Evolutionary conservation across 768 basidiomycete genomes (phyloP), one percentile per base, ranked within the genome.

Genomic region (Auriscalpium orientale): DNA sequence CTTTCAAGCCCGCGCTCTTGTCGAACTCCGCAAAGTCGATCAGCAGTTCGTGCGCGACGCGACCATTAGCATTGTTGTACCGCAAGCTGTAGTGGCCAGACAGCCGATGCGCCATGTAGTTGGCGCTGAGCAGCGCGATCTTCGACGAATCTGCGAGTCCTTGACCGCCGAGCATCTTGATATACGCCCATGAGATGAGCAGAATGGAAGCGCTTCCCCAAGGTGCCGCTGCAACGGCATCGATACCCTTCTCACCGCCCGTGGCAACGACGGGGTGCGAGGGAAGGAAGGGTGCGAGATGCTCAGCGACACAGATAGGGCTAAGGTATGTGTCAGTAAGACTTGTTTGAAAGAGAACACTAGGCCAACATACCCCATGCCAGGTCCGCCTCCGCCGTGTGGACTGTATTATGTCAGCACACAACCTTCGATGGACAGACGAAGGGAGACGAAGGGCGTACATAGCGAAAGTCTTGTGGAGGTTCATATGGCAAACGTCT

Each of bases 381-480:
- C 95, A 53, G 97, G 97, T 55, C 95, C 95, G 51, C 95, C 95
- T 49, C 95, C 95, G 57, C 95, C 95, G 68, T 98, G 95, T 43
- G 95, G 95, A 66, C 91, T 94, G 1, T 35, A 22, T 8, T 54
- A 55, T 45, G 40, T 34, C 46, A 18, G 34, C 50, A 34, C 20
- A 44, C 40, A 5, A 13, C 38, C 11, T 45, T 55, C 12, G 55
- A 43, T 55, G 51, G 44, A 13, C 21, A 46, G 52, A 22, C 12
- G 22, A 2, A 40, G 28, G 5, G 65, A 46, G 52, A 22, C 12
- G 22, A 2, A 40, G 28, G 5, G 65, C 87, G 56, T 66, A 91
- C 88, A 97, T 98, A 8, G 93, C 88, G 67, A 97, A 97, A 1
- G 94, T 95, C 74, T 98, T 99, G 77, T 99, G 97, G 37, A 98